A percentile compares a stretch with the other conserved stretches of the same genome.
These are phyloP conservation scores for Sclerotiophoma versabilis DNA, from an alignment of 2,329 filamentous ascomycete species.

Conservation along the genomic window DNA sequence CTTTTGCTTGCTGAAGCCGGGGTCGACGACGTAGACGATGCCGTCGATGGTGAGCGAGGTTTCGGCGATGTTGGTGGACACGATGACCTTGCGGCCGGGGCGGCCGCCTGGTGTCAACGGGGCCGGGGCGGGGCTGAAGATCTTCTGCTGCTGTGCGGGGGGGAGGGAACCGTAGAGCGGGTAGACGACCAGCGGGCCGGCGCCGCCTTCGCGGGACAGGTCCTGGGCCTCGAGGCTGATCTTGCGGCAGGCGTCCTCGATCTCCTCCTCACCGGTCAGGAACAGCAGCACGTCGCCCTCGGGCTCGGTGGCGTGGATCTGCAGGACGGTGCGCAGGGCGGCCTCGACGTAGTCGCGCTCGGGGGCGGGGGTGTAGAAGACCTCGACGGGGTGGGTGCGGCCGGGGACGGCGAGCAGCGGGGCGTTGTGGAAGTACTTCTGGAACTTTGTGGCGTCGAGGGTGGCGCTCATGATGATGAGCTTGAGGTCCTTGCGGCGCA, in stretches of 20 bases:
- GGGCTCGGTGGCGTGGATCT: slow-evolving; percentile 91
- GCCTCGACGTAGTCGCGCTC: slow-evolving; percentile 98
- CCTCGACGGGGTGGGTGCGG: slow-evolving; percentile 94
- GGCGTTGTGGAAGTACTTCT: slow-evolving; percentile 94
- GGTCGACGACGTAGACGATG: slow-evolving; percentile 99
- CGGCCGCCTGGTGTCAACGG: slow-evolving; percentile 76
- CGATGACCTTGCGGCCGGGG: slow-evolving; percentile 90
- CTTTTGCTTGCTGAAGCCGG: slow-evolving; percentile 98
- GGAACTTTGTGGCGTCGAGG: slow-evolving; percentile 96
- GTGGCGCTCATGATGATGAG: slow-evolving; percentile 97
- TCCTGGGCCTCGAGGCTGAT: slow-evolving; percentile 91
- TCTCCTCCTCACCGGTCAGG: slow-evolving; percentile 97
- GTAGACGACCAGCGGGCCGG: slow-evolving; percentile 88
- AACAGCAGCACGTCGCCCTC: slow-evolving; percentile 95
- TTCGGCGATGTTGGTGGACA: slow-evolving; percentile 98
- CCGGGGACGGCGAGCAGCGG: slow-evolving; percentile 93
- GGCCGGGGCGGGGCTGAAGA: slow-evolving; percentile 87
- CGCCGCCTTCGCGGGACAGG: slow-evolving; percentile 87
- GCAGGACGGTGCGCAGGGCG: slow-evolving; percentile 89
- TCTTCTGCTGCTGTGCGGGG: slow-evolving; percentile 90
- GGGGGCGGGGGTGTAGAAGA: slow-evolving; percentile 96
- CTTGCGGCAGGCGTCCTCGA: slow-evolving; percentile 93
- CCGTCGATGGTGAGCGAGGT: slow-evolving; percentile 97
- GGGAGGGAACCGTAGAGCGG: slow-evolving; percentile 93
- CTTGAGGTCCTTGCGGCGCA: slow-evolving; percentile 84